Base-by-base conservation (phyloP, 2,329 filamentous ascomycete species). In the Lachnellula arida region DNA sequence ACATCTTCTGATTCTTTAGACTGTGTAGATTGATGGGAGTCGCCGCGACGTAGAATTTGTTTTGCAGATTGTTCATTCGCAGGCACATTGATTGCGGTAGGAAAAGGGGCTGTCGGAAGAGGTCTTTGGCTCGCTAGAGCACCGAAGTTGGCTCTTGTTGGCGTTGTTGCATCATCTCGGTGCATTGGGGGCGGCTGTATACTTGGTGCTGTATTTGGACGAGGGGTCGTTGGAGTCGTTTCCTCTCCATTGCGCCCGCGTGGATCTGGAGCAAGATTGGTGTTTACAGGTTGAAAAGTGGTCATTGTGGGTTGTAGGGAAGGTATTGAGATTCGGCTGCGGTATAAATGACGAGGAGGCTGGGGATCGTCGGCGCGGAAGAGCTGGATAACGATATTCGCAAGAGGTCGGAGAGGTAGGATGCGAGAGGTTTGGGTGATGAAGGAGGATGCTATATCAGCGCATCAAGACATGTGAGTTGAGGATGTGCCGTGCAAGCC, bases 1-100 rank as follows among this genome's bases (percentile, higher is more conserved):
- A 90, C 78, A 64, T 95, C 90, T 57, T 85, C 80, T 3, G 84
- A 84, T 39, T 81, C 80, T 53, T 67, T 76, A n/a, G 85, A 85
- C 60, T 81, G 81, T 59, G 75, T 76, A 9, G 86, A 83, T 53
- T 77, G 76, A 60, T 87, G 80, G 19, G 86, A 87, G 60, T 81
- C 78, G 53, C 79, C 81, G 58, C 80, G 74, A 61, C 76, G 78
- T 32, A 78, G 70, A 12, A 72, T 67, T 46, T 75, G 70, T 43
- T 72, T 69, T 52, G 71, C 73, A 62, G 78, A 67, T 66, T 78
- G 70, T 67, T 75, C 67, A 32, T 64, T 61, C 28, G 78, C 75
- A 59, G 75, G 76, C 23, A 77, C 72, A 65, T 76, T 76, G 4
- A 78, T 74, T 42, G 74, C 76, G 59, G 78, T 76, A 17, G 76